Percentiles rank a stretch among this genome's conserved stretches.
Evolutionary conservation across 169 alveolate genomes (phyloP).

Genomic region (Plasmodium gallinaceum): DNA sequence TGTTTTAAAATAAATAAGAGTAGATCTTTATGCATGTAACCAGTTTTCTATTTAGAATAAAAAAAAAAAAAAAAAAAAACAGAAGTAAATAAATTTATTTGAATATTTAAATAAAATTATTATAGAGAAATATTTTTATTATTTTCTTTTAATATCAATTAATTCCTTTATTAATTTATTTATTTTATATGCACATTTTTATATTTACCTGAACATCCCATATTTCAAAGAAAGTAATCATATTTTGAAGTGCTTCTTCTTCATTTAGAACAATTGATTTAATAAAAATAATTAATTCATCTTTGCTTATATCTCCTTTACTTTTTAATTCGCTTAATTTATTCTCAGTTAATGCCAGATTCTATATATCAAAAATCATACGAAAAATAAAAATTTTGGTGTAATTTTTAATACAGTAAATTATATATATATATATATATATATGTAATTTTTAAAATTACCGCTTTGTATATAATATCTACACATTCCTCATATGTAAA

Average conservation of each 20-base stretch:
- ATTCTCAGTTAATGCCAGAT: conserved; percentile 46
- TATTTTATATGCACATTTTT: neutral
- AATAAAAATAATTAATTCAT: conserved; percentile 33
- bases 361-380: conserved; percentile 6
- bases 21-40: conserved; percentile 65
- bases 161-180: neutral
- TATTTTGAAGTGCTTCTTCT: conserved; percentile 70
- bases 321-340: conserved; percentile 32
- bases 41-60: conserved; percentile 41
- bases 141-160: neutral
- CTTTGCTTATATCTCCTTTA: conserved; percentile 23
- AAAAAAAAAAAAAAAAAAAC: neutral
- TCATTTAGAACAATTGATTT: conserved; percentile 44
- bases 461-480: conserved; percentile 71
- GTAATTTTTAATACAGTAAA: no score
- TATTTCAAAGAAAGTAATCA: conserved; percentile 69
- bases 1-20: conserved; percentile 43
- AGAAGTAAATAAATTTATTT: neutral
- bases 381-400: neutral
- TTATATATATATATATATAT: neutral
- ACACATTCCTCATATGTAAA: conserved; percentile 34
- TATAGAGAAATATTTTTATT: neutral
- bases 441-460: conserved; percentile 7
- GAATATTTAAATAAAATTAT: no score
- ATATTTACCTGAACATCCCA: conserved; percentile 61